Conservation (phyloP, 805 yeast genomes). For the Cyberlindnera amylophila region DNA sequence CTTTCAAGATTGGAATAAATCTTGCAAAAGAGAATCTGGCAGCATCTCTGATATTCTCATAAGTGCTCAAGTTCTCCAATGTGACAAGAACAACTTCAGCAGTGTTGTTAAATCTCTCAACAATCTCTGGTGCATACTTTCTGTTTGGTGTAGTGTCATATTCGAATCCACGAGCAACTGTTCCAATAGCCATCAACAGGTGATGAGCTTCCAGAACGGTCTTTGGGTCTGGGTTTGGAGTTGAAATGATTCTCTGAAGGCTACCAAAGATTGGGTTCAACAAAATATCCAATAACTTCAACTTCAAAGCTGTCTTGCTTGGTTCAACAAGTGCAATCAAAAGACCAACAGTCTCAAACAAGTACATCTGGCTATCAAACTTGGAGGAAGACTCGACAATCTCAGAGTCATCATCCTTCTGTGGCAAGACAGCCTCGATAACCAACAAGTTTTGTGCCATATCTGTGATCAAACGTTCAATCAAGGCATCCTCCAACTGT, state of each 20-base stretch:
- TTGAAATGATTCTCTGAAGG: conserved; percentile 61
- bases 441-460: conserved; percentile 57
- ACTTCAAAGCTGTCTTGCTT: conserved; percentile 40
- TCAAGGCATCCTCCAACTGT: conserved; percentile 43
- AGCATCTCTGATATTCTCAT: conserved; percentile 75
- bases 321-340: conserved; percentile 51
- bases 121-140: conserved; percentile 32
- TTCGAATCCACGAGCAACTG: conserved; percentile 80
- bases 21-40: conserved; percentile 85
- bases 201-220: conserved; percentile 78
- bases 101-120: conserved; percentile 57
- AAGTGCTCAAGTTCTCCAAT: conserved; percentile 65
- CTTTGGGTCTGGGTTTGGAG: conserved; percentile 37
- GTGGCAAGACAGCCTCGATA: conserved; percentile 52
- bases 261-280: conserved; percentile 72
- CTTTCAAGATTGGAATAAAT: conserved; percentile 69
- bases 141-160: conserved; percentile 29
- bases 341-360: conserved; percentile 85
- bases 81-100: conserved; percentile 83
- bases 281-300: conserved; percentile 54
- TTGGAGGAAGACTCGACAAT: conserved; percentile 44
- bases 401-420: conserved; percentile 53
- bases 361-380: conserved; percentile 74
- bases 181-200: conserved; percentile 81
- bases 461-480: conserved; percentile 55